Base-by-base conservation (phyloP, 2,329 filamentous ascomycete species). In the Talaromyces sp. region DNA sequence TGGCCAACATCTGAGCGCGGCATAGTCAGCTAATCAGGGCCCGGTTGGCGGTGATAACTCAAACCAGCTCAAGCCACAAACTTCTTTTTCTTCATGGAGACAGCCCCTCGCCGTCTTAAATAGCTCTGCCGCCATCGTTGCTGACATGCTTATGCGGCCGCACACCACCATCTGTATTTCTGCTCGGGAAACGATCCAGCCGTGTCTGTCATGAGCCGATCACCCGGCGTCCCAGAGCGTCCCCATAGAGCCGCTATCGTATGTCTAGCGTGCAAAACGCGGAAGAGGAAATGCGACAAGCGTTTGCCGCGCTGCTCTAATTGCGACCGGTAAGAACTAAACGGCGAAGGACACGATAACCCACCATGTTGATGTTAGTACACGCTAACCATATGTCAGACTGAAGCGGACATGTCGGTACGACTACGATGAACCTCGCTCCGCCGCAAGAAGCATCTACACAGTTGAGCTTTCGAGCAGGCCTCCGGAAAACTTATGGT, bases 201-300 rank as follows among this genome's bases (percentile, higher is more conserved):
- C 10, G 15, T 29, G 17, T 17, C 7, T 29, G 27, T n/a, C 25
- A 53, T 53, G 47, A 53, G 22, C 47, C 47, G 31, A 53, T 29
- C 25, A 53, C 25, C 47, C 15, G 27, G 6, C 5, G 25, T 53
- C 47, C 5, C 47, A 2, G 47, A 53, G 45, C 11, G n/a, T 25
- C 22, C 17, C 15, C 45, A 7, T 49, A 49, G 31, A n/a, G 58
- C 58, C 10, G 29, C 58, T 49, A 47, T 34, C n/a, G 58, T 49
- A 31, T 61, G 58, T 25, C 38, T 47, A 11, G 13, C 11, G 17
- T 61, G 58, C 43, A 61, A 49, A 19, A 61, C 27, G 5, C 25
- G 40, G 31, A 61, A 61, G 58, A 27, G 58, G 17, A 61, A 45
- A 61, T 61, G 58, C 38, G 43, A 61, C 58, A 61, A 49, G 43